Evolutionary conservation across 2,329 filamentous ascomycete genomes (phyloP).

Genomic region (Clonostachys rhizophaga): DNA sequence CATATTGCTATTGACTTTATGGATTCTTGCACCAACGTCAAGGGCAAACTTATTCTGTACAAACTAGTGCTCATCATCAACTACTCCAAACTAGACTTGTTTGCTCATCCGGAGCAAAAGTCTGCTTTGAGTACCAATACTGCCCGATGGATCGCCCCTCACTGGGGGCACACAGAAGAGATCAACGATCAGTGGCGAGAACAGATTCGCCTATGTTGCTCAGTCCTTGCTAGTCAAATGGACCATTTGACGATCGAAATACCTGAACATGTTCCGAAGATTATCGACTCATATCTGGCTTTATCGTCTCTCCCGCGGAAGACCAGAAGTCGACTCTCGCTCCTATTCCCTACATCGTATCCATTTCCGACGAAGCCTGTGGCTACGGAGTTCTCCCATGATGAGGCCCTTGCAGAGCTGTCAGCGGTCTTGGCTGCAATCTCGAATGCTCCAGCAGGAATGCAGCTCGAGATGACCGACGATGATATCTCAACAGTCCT

Average conservation of each 20-base stretch:
- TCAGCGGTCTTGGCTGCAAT: slow-evolving; percentile 82
- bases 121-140: slow-evolving; percentile 75
- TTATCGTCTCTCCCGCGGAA: slow-evolving; percentile 55
- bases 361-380: slow-evolving; percentile 77
- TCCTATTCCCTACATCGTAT: slow-evolving; percentile 86
- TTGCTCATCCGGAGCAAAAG: slow-evolving; percentile 72
- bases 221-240: slow-evolving; percentile 82
- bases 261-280: slow-evolving; percentile 84
- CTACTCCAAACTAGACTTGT: slow-evolving; percentile 78
- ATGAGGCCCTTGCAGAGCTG: slow-evolving; percentile 85
- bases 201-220: slow-evolving; percentile 89
- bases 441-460: slow-evolving; percentile 64
- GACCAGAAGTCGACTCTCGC: slow-evolving; percentile 65
- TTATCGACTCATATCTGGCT: slow-evolving; percentile 82
- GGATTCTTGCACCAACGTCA: slow-evolving; percentile 81
- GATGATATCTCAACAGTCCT: slow-evolving; percentile 72
- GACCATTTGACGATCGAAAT: slow-evolving; percentile 75
- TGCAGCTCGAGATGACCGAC: slow-evolving; percentile 70
- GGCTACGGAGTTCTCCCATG: slow-evolving; percentile 58
- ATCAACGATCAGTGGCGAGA: slow-evolving; percentile 86
- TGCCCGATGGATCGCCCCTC: slow-evolving; percentile 83
- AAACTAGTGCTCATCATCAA: slow-evolving; percentile 92
- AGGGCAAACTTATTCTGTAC: slow-evolving; percentile 87
- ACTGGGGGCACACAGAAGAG: slow-evolving; percentile 76
- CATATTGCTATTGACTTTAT: slow-evolving; percentile 91